A percentile compares a stretch with the other conserved stretches of the same genome.
Conservation (phyloP, 352 stramenopile species). For the Blastocystis sp. region DNA sequence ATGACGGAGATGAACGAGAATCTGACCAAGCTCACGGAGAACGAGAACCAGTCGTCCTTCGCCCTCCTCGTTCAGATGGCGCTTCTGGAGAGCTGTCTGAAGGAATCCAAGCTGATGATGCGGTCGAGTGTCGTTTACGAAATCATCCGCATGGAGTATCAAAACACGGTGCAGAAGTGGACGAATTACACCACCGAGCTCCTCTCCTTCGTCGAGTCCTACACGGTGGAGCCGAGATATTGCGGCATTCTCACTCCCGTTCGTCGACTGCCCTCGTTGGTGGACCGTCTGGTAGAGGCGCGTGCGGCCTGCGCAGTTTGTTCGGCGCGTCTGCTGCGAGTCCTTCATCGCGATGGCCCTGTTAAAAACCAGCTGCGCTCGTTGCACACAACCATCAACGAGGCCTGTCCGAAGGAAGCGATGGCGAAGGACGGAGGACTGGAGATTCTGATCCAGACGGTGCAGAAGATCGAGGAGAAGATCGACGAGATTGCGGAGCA, state of each 20-base stretch:
- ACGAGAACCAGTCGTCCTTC: conserved; percentile 21
- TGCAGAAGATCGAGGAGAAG: neutral
- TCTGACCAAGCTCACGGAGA: conserved; percentile 9
- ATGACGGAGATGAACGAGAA: neutral
- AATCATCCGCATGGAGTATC: neutral
- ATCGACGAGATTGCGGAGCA: neutral
- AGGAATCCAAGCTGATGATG: neutral
- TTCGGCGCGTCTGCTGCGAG: neutral
- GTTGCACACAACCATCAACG: neutral
- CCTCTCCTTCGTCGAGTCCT: neutral
- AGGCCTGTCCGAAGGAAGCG: neutral
- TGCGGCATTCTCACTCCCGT: neutral
- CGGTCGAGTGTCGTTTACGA: neutral
- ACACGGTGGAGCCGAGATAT: neutral
- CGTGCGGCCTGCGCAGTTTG: neutral
- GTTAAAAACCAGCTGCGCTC: neutral
- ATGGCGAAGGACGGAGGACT: neutral
- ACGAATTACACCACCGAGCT: neutral
- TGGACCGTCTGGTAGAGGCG: neutral
- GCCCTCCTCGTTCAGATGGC: neutral
- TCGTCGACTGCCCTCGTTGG: neutral
- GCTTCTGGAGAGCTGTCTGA: neutral
- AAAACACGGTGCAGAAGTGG: neutral
- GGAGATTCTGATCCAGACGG: neutral
- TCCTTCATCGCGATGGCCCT: neutral